A percentile compares a stretch with the other conserved stretches of the same genome.
phyloP scores from a whole-genome alignment of 2,329 filamentous ascomycete genomes.

The Exophiala alcalophila region DNA sequence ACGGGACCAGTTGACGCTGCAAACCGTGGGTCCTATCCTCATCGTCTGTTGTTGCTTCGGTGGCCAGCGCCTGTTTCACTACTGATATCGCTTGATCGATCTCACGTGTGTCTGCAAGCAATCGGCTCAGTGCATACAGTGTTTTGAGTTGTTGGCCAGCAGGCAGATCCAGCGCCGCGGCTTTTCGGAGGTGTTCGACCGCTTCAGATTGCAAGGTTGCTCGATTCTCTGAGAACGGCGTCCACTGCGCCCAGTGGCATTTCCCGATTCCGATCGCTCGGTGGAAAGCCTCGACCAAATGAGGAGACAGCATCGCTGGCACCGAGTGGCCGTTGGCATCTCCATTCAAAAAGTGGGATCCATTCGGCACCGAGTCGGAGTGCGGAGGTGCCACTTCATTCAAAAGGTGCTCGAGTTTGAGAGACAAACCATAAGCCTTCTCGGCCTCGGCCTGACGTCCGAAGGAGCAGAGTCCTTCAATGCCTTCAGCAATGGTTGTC shows the following conservation, averaged over 20 bases:
- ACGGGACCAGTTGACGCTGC: constrained; percentile 60
- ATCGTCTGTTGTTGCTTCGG: constrained; percentile 44
- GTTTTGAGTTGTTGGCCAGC: constrained; percentile 69
- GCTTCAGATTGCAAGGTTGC: constrained; percentile 74
- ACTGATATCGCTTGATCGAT: constrained; percentile 76
- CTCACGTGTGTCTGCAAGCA: constrained; percentile 85
- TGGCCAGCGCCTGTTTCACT: constrained; percentile 70
- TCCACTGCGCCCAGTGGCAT: constrained; percentile 81
- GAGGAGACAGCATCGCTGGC: constrained; percentile 6
- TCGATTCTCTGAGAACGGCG: constrained; percentile 69
- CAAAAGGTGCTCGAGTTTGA: constrained; percentile 72
- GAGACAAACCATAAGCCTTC: constrained; percentile 69
- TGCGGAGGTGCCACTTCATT: constrained; percentile 52
- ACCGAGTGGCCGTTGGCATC: constrained; percentile 4
- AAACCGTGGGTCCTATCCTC: constrained; percentile 20
- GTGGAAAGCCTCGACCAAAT: constrained; percentile 28
- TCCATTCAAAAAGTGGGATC: constrained; percentile 11
- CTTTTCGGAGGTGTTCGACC: constrained; percentile 69
- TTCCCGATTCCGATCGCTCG: constrained; percentile 81
- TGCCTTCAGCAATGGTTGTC: constrained; percentile 73
- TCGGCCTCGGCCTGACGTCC: constrained; percentile 72
- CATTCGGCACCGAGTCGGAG: constrained; percentile 25
- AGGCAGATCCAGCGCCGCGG: constrained; percentile 65
- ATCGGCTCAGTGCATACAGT: constrained; percentile 74
- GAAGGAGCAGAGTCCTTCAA: constrained; percentile 78